A percentile compares a stretch with the other conserved stretches of the same genome.
phyloP scores from a whole-genome alignment of 352 stramenopile species.

The Globisporangium carolinianum region DNA sequence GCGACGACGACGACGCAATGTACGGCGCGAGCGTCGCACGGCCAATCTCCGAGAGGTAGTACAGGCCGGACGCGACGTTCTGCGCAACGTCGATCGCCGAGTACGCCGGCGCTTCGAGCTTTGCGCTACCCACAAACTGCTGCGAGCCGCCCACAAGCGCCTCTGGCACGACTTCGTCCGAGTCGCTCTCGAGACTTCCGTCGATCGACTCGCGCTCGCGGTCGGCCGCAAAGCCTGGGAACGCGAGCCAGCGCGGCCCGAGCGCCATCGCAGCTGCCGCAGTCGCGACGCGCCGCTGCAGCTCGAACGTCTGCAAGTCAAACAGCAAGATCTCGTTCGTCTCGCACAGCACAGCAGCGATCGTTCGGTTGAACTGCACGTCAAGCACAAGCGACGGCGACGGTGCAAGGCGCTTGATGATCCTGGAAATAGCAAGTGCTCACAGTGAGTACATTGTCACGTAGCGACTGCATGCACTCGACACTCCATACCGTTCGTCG shows the following conservation, averaged over 20 bases:
- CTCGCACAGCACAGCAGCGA: conserved; percentile 59
- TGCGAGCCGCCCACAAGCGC: conserved; percentile 12
- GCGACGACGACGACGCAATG: conserved; percentile 59
- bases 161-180: conserved; percentile 36
- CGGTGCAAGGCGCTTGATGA: conserved; percentile 44
- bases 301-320: conserved; percentile 40
- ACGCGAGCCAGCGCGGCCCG: conserved; percentile 62
- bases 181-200: conserved; percentile 27
- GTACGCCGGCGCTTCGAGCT: conserved; percentile 30
- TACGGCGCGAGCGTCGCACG: conserved; percentile 67
- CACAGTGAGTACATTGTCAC: no score
- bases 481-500: conserved; percentile 30
- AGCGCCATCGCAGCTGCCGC: conserved; percentile 59
- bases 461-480: no score
- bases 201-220: conserved; percentile 19
- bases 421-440: conserved; percentile 11
- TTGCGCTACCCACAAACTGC: conserved; percentile 9
- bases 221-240: conserved; percentile 33
- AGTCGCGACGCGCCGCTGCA: conserved; percentile 36
- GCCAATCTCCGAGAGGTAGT: conserved; percentile 75
- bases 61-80: conserved; percentile 82
- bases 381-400: conserved; percentile 63
- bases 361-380: conserved; percentile 50
- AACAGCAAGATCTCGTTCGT: conserved; percentile 61
- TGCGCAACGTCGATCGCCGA: conserved; percentile 79